phyloP scores from a whole-genome alignment of 495 filamentous ascomycete species.

The Emericellopsis terricola region DNA sequence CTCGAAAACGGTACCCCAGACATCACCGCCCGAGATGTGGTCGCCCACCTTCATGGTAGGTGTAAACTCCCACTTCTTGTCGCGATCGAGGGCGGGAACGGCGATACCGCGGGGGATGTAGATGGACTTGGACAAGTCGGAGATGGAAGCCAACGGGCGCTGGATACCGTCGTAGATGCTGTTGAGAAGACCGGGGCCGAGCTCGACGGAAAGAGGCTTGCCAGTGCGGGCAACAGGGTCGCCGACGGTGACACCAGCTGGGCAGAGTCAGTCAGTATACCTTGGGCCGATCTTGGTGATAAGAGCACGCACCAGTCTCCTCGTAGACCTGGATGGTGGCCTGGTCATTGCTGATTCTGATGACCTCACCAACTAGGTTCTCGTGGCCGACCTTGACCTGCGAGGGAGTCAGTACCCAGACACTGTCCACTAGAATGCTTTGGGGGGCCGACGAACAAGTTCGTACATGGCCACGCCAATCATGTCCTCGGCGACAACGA shows the following conservation, averaged over 20 bases:
- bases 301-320: slow-evolving; percentile 87
- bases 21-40: slow-evolving; percentile 88
- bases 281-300: slow-evolving; percentile 3
- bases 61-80: slow-evolving; percentile 89
- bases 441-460: slow-evolving; percentile 47
- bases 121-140: slow-evolving; percentile 59
- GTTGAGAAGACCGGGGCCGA: slow-evolving; percentile 93
- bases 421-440: too few species aligned
- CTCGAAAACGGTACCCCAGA: slow-evolving; percentile 86
- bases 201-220: slow-evolving; percentile 92
- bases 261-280: slow-evolving; percentile 1
- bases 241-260: slow-evolving; percentile 89
- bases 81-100: slow-evolving; percentile 72
- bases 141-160: slow-evolving; percentile 75
- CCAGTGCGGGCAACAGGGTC: slow-evolving; percentile 81
- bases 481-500: slow-evolving; percentile 96
- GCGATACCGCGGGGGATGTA: slow-evolving; percentile 93
- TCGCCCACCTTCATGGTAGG: slow-evolving; percentile 85
- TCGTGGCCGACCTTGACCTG: slow-evolving; percentile 84
- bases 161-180: slow-evolving; percentile 99
- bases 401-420: too few species aligned
- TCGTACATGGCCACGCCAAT: slow-evolving; percentile 99
- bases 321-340: slow-evolving; percentile 98
- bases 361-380: slow-evolving; percentile 85
- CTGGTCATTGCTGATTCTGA: slow-evolving; percentile 88